Evolutionary conservation across 2,329 filamentous ascomycete species (phyloP).

Genomic region (Fusarium sp.): DNA sequence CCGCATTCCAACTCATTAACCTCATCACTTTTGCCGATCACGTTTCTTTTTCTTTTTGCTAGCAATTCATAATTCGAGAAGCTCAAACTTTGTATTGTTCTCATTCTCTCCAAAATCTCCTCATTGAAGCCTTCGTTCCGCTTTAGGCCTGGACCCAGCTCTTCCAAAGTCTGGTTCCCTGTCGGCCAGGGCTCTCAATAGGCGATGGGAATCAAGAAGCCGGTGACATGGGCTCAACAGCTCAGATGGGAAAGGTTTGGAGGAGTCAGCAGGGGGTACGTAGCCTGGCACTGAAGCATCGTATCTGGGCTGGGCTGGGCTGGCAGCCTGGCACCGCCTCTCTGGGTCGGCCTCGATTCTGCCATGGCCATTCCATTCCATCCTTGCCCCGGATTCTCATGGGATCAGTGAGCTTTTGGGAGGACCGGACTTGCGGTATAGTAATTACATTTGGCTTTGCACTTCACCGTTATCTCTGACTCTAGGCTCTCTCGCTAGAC

Average conservation of each 20-base stretch:
- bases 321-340: constrained; percentile 37
- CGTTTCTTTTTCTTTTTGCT: background rate
- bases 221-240: constrained; percentile 13
- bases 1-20: constrained; percentile 11
- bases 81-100: background rate
- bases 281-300: constrained; percentile 28
- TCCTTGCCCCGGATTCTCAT: constrained; percentile 25
- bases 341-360: constrained; percentile 33
- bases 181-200: constrained; percentile 20
- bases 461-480: constrained; percentile 4
- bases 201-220: constrained; percentile 15
- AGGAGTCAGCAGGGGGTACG: constrained; percentile 33
- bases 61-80: background rate
- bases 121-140: constrained; percentile 18
- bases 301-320: background rate
- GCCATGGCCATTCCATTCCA: background rate
- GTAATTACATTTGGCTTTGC: background rate
- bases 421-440: background rate
- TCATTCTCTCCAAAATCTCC: constrained; percentile 1
- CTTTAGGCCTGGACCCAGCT: constrained; percentile 13
- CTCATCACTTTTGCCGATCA: constrained; percentile 15
- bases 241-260: constrained; percentile 11
- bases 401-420: constrained; percentile 14
- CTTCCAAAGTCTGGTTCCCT: constrained; percentile 12
- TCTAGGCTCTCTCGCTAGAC: background rate